These are phyloP conservation scores for Cordyceps javanica DNA, from an alignment of 2,329 filamentous ascomycete genomes.

Conservation along the genomic window DNA sequence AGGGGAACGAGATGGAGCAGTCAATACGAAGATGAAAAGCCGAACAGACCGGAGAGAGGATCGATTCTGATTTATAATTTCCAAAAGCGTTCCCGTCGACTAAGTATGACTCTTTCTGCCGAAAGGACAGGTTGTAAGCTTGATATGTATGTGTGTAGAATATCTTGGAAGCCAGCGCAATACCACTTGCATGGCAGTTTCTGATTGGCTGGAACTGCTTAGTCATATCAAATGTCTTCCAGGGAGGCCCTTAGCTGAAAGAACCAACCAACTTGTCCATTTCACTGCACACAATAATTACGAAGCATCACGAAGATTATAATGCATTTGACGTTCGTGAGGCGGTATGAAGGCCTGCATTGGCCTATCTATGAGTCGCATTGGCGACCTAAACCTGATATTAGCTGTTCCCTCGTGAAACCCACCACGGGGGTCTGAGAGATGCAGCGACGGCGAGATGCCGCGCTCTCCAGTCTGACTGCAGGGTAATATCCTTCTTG, in stretches of 20 bases:
- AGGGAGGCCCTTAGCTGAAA: too few relatives aligned
- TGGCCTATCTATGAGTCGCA: too few relatives aligned
- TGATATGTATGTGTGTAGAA: slow-evolving; percentile 8
- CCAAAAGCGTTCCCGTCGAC: neutral
- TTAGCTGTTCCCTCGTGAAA: too few relatives aligned
- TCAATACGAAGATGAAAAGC: neutral
- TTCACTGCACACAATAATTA: too few relatives aligned
- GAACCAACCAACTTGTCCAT: too few relatives aligned
- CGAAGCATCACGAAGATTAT: too few relatives aligned
- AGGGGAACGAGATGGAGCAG: neutral
- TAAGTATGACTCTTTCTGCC: slow-evolving; percentile 3
- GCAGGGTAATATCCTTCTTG: too few relatives aligned
- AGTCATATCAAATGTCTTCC: neutral
- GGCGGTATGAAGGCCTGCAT: too few relatives aligned
- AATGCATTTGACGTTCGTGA: too few relatives aligned
- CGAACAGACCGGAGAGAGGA: neutral
- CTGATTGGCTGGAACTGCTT: slow-evolving; percentile 1
- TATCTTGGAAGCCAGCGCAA: slow-evolving; percentile 2
- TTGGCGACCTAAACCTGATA: too few relatives aligned
- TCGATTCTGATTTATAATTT: neutral
- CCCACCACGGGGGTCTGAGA: too few relatives aligned
- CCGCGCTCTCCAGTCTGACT: neutral
- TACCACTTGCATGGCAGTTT: neutral
- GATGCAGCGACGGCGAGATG: too few relatives aligned
- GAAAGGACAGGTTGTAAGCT: slow-evolving; percentile 11